Base-by-base conservation (phyloP, 371 early-diverging fungal species). In the Nematocida displodere region DNA sequence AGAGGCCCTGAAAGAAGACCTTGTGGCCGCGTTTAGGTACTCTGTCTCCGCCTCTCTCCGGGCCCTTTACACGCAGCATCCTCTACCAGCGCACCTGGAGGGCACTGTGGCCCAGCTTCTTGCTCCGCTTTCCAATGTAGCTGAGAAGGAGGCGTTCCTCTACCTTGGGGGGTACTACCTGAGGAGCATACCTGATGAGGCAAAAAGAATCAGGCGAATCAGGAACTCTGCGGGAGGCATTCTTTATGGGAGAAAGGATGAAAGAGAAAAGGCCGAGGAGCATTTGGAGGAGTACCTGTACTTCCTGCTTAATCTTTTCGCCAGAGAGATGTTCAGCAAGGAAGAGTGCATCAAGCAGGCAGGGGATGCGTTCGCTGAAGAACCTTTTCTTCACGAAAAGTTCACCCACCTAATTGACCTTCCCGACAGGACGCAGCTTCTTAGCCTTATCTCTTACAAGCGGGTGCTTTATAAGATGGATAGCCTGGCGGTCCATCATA, bases 241-340 rank as follows among this genome's bases (percentile, higher is more conserved):
- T 1, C 75, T 71, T 15, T 71, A 71, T 28, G 75, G 75, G 22
- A 71, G 33, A 36, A 66, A 61, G 22, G 75, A 71, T 36, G 75
- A 71, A 56, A 4, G 75, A 48, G 75, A 71, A 34, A 71, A 71
- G 29, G 22, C 75, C 1, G 75, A 71, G 24, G 75, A 71, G 62
- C 75, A 71, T 46, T 53, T 71, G 50, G 75, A 71, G 52, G 75
- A 71, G 50, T 71, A 71, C 50, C 20, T 71, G 22, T 71, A 71
- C 62, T 61, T 71, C 62, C 63, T 71, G 13, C 61, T 71, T 2
- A 71, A 71, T 31, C 26, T 71, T 28, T 42, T 59, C 54, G 33
- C 54, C 1, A 46, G 75, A 5, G 50, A 52, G 3, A 50, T 71
- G 24, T 37, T 71, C 3, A 24, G 22, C 28, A 71, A 71, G 50